These are phyloP conservation scores for Plasmodium billcollinsi DNA, from an alignment of 169 alveolate species.

Conservation along the genomic window DNA sequence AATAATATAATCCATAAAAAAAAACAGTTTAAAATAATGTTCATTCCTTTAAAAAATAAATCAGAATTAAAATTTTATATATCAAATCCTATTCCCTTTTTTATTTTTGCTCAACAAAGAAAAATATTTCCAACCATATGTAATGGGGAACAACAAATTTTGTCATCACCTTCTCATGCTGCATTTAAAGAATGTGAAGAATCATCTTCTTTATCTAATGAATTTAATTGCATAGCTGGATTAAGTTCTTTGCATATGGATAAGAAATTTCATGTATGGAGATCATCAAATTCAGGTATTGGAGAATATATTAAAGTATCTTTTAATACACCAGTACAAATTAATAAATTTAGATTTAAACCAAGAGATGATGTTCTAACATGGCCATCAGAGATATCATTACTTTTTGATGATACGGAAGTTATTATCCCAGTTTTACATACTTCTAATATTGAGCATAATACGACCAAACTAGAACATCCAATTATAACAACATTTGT, in stretches of 20 bases:
- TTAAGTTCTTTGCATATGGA: constrained; percentile 79
- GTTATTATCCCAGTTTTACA: constrained; percentile 79
- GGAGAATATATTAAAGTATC: constrained; percentile 79
- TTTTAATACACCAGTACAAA: constrained; percentile 81
- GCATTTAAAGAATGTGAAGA: constrained; percentile 36
- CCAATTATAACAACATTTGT: constrained; percentile 80
- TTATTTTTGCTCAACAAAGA: constrained; percentile 24
- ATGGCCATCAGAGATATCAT: constrained; percentile 83
- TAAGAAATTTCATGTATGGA: constrained; percentile 80
- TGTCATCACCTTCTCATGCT: constrained; percentile 14
- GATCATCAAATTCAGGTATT: constrained; percentile 50
- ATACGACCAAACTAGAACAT: constrained; percentile 75
- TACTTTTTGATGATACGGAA: constrained; percentile 79
- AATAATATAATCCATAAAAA: constrained; percentile 5
- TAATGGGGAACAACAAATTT: constrained; percentile 29
- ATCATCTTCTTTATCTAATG: constrained; percentile 40
- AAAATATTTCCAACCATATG: constrained; percentile 60
- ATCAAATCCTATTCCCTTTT: constrained; percentile 37
- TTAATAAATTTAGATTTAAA: constrained; percentile 78
- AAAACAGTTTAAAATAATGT: constrained; percentile 3
- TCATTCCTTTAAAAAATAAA: constrained; percentile 45
- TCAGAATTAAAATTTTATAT: constrained; percentile 14
- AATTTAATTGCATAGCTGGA: constrained; percentile 80
- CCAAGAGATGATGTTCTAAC: constrained; percentile 81
- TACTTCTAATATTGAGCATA: constrained; percentile 78